phyloP scores from a whole-genome alignment of 2,329 filamentous ascomycete genomes.

The Xylaria sp. region DNA sequence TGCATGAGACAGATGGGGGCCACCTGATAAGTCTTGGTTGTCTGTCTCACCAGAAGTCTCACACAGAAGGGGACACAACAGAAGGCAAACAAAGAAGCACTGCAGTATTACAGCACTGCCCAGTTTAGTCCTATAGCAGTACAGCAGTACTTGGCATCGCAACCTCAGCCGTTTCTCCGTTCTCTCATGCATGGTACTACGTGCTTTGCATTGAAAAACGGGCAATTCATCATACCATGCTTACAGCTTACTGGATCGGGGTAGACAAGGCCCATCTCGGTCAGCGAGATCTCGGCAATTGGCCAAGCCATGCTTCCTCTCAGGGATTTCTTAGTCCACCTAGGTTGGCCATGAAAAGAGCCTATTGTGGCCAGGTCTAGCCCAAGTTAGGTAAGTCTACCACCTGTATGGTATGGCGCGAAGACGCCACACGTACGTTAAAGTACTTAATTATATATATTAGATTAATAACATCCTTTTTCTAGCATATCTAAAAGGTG shows the following conservation, averaged over 20 bases:
- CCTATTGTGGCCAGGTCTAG: no score
- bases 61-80: background rate
- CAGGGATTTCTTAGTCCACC: slow-evolving; percentile 1
- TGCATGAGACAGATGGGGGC: background rate
- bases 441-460: no score
- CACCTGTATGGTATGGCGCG: no score
- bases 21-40: background rate
- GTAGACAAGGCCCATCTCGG: slow-evolving; percentile 1
- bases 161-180: background rate
- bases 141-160: slow-evolving; percentile 2
- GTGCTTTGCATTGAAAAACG: background rate
- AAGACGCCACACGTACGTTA: no score
- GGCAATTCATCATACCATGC: background rate
- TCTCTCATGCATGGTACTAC: background rate
- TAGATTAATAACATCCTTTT: no score
- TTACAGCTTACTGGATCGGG: slow-evolving; percentile 5
- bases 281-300: slow-evolving; percentile 17
- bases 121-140: background rate
- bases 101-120: background rate
- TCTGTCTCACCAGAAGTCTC: background rate
- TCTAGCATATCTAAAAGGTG: no score
- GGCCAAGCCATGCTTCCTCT: background rate
- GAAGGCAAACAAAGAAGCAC: background rate
- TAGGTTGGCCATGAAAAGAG: no score
- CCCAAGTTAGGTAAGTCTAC: no score